A percentile compares a stretch with the other conserved stretches of the same genome.
Evolutionary conservation across 2,329 filamentous ascomycete genomes (phyloP).

Genomic region (Raffaelea albimanens): DNA sequence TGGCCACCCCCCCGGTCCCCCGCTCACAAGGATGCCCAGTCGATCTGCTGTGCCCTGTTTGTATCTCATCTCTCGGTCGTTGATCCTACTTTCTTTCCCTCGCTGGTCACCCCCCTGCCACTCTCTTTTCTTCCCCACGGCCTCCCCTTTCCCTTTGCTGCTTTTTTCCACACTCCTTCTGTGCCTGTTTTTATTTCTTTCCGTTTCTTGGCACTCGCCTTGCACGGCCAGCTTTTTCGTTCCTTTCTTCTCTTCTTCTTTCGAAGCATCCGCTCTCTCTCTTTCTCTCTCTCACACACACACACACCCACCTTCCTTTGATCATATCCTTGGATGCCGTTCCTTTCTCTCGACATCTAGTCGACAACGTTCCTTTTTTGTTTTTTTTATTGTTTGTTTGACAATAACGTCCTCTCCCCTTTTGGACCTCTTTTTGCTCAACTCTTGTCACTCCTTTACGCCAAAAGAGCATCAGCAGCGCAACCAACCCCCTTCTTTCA

Average conservation of each 20-base stretch:
- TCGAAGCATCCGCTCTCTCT: not conserved
- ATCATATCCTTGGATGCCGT: not conserved
- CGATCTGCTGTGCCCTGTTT: not conserved
- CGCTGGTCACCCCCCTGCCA: not conserved
- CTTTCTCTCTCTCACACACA: not conserved
- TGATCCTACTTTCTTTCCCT: not conserved
- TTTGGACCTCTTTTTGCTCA: no score
- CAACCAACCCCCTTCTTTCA: not conserved
- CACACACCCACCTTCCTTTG: not conserved
- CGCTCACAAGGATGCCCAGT: not conserved
- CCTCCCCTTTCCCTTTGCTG: not conserved
- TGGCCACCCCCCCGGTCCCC: not conserved
- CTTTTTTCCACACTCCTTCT: constrained; percentile 2
- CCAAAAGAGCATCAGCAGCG: no score
- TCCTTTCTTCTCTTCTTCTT: not conserved
- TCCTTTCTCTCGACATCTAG: not conserved
- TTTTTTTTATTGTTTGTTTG: not conserved
- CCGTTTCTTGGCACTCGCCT: not conserved
- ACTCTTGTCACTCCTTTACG: not conserved
- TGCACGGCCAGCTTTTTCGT: not conserved
- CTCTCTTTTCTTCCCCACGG: not conserved
- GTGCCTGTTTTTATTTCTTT: not conserved
- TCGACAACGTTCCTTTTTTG: not conserved
- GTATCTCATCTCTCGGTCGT: not conserved
- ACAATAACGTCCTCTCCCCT: not conserved